Percentiles rank a stretch among this genome's conserved stretches.
Conservation (phyloP, 1,284 basidiomycete genomes). For the Microbotryomycetes sp. region DNA sequence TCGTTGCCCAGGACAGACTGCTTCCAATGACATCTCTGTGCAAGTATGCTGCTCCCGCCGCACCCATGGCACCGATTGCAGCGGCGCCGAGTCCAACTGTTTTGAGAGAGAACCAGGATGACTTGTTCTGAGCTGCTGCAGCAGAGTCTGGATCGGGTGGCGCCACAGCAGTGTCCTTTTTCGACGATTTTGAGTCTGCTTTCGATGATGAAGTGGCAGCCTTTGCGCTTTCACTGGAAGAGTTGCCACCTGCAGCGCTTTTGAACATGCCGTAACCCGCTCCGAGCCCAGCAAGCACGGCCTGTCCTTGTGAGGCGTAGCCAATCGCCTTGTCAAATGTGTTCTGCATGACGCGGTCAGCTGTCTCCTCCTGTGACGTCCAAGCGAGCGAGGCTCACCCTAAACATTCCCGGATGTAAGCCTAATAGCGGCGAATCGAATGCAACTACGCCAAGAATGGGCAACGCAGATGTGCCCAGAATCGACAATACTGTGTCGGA, state of each 20-base stretch:
- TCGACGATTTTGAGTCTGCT: background rate
- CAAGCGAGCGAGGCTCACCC: background rate
- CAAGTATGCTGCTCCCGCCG: constrained; percentile 23
- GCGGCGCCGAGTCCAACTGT: constrained; percentile 5
- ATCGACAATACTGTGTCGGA: constrained; percentile 24
- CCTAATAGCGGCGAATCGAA: constrained; percentile 30
- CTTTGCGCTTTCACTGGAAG: background rate
- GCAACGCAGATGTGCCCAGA: constrained; percentile 9
- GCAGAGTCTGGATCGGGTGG: background rate
- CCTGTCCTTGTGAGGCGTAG: constrained; percentile 24
- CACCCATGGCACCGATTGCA: constrained; percentile 9
- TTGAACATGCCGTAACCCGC: constrained; percentile 23
- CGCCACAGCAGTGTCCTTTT: background rate
- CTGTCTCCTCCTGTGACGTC: background rate
- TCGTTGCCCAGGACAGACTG: constrained; percentile 30
- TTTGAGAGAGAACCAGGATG: background rate
- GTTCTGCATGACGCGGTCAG: background rate
- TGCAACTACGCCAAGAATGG: constrained; percentile 28
- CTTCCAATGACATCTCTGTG: constrained; percentile 21
- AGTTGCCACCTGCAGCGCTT: background rate
- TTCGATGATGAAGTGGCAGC: background rate
- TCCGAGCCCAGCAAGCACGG: constrained; percentile 21
- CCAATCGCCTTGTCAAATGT: constrained; percentile 24
- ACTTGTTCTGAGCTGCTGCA: background rate
- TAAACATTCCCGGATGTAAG: constrained; percentile 29